Evolutionary conservation across 768 basidiomycete species (phyloP).

Genomic region (Psilocybe tampanensis): DNA sequence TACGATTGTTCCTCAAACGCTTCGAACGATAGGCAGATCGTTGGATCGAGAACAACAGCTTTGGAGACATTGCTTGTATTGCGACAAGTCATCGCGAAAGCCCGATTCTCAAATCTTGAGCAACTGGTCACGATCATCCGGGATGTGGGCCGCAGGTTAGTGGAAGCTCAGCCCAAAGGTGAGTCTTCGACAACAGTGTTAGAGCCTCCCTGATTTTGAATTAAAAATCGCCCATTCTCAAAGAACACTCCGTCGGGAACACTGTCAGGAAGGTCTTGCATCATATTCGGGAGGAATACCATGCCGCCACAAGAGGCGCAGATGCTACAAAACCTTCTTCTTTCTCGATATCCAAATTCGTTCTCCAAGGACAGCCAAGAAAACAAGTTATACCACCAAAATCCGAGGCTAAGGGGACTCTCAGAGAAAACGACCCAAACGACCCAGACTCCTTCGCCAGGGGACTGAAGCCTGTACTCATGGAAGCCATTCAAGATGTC

Average conservation of each 20-base stretch:
- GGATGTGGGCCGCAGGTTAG: slow-evolving; percentile 74
- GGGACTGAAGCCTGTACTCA: slow-evolving; percentile 87
- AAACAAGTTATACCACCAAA: slow-evolving; percentile 43
- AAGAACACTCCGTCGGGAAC: slow-evolving; percentile 95
- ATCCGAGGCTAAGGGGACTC: slow-evolving; percentile 55
- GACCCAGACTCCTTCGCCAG: slow-evolving; percentile 80
- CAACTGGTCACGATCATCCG: slow-evolving; percentile 83
- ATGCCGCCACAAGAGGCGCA: slow-evolving; percentile 67
- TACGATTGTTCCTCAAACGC: slow-evolving; percentile 15
- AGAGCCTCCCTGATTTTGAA: too few relatives aligned
- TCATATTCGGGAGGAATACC: slow-evolving; percentile 93
- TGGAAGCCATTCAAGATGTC: slow-evolving; percentile 97
- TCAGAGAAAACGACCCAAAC: slow-evolving; percentile 71
- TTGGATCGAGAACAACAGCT: slow-evolving; percentile 89
- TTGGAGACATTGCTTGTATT: slow-evolving; percentile 88
- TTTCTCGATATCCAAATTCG: slow-evolving; percentile 82
- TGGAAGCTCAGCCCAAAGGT: slow-evolving; percentile 97
- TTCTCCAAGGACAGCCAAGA: slow-evolving; percentile 76
- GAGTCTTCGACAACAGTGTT: slow-evolving; percentile 5
- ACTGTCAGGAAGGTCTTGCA: slow-evolving; percentile 92
- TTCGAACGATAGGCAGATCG: slow-evolving; percentile 67
- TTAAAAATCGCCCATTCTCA: too few relatives aligned
- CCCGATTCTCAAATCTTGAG: slow-evolving; percentile 84
- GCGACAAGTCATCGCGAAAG: slow-evolving; percentile 86
- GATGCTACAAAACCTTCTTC: slow-evolving; percentile 36